A percentile compares a stretch with the other conserved stretches of the same genome.
phyloP scores from a whole-genome alignment of 176 grass and related monocot genomes.

The Eleusine indica region DNA sequence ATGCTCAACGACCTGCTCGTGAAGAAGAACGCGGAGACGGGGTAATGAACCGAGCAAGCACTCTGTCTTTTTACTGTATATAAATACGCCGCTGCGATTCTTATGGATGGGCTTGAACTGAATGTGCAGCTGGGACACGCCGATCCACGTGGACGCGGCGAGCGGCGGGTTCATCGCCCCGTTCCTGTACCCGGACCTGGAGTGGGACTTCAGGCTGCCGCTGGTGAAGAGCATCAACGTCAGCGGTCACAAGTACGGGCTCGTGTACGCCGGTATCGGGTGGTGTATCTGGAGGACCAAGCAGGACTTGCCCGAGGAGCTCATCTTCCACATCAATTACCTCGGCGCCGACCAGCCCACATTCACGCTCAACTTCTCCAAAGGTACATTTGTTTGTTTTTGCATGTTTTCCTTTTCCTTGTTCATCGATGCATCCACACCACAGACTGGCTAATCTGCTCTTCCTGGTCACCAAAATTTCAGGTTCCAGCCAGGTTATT shows the following conservation, averaged over 20 bases:
- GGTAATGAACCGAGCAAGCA: constrained; percentile 41
- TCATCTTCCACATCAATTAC: constrained; percentile 99
- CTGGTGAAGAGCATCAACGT: constrained; percentile 92
- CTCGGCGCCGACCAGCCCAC: constrained; percentile 95
- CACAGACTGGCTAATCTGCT: not conserved
- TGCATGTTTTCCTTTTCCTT: not conserved
- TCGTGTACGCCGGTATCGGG: constrained; percentile 84
- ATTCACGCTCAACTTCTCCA: constrained; percentile 97
- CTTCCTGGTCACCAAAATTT: not conserved
- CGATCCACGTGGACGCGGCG: constrained; percentile 88
- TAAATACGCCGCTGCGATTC: not conserved
- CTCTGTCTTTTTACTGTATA: too few relatives aligned
- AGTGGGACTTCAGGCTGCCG: constrained; percentile 93
- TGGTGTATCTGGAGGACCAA: constrained; percentile 91
- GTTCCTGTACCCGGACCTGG: constrained; percentile 85
- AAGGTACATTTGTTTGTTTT: constrained; percentile 42
- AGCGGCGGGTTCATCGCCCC: constrained; percentile 96
- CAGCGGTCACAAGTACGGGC: constrained; percentile 90
- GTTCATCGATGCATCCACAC: not conserved
- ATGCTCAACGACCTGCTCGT: constrained; percentile 71
- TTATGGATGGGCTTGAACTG: not conserved
- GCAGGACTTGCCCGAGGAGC: constrained; percentile 86
- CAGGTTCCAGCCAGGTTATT: constrained; percentile 93
- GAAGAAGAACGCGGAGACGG: constrained; percentile 79
- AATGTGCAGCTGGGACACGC: constrained; percentile 78